These are phyloP conservation scores for Boletus fagicola DNA, from an alignment of 768 basidiomycete species.

Conservation along the genomic window DNA sequence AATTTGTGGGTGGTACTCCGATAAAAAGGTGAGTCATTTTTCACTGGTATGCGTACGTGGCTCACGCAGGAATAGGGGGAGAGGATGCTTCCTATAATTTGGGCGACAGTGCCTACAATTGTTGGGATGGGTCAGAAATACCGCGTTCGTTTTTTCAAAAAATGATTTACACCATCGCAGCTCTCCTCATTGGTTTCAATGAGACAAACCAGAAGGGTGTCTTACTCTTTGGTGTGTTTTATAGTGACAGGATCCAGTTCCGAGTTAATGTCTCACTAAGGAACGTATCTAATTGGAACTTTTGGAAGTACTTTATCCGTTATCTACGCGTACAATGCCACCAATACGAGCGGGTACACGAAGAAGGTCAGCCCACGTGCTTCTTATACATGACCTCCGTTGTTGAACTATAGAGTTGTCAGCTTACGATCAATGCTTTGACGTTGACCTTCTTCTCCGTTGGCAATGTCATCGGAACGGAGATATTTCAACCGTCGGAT, in stretches of 20 bases:
- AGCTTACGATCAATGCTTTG: constrained; percentile 23
- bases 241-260: neutral
- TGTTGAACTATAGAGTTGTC: neutral
- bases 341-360: constrained; percentile 27
- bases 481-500: constrained; percentile 27
- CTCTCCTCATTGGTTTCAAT: constrained; percentile 25
- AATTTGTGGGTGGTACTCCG: constrained; percentile 23
- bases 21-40: constrained; percentile 12
- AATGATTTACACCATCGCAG: constrained; percentile 2
- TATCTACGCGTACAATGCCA: constrained; percentile 28
- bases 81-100: constrained; percentile 21
- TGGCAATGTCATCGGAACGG: constrained; percentile 25
- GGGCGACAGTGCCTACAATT: constrained; percentile 16
- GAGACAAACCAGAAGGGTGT: constrained; percentile 20
- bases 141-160: neutral
- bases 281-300: constrained; percentile 19
- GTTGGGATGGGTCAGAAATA: constrained; percentile 3
- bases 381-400: neutral
- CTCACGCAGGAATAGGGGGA: neutral
- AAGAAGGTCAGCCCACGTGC: constrained; percentile 23
- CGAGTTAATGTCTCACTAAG: constrained; percentile 6
- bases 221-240: constrained; percentile 14
- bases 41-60: neutral
- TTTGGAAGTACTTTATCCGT: constrained; percentile 27
- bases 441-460: constrained; percentile 18